Evolutionary conservation across 1,284 basidiomycete genomes (phyloP), one percentile per base, ranked within the genome.

Genomic region (Golubevia sp.): DNA sequence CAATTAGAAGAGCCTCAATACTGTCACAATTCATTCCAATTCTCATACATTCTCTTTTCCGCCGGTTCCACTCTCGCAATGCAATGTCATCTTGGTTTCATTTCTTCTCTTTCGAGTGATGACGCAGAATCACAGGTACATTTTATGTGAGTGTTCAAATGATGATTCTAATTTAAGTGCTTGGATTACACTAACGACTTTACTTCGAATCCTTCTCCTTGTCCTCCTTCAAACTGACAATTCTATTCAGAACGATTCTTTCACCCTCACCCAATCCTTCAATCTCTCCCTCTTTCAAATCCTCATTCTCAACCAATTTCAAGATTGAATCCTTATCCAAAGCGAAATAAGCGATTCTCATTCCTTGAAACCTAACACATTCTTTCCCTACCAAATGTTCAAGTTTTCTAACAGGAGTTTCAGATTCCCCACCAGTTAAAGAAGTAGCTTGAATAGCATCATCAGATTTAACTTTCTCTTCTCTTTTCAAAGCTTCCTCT

Each of bases 291-390:
- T n/a, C n/a, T n/a, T n/a, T n/a, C n/a, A n/a, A n/a, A n/a, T n/a
- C n/a, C n/a, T n/a, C n/a, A n/a, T n/a, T n/a, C n/a, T n/a, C n/a
- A n/a, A n/a, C n/a, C n/a, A n/a, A n/a, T n/a, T n/a, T n/a, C n/a
- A n/a, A n/a, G n/a, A n/a, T n/a, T n/a, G 30, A 50, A 44, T 72
- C 66, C 20, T 67, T 63, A 56, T 83, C 80, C 13, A 82, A 63
- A 0, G 77, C 71, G 71, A 83, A 83, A 73, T 83, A 83, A 15
- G 76, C 80, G 8, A 80, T 74, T 15, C 80, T 71, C 79, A 83
- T 82, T 34, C 73, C 80, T 61, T 83, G 80, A 68, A 83, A 83
- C 11, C 80, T 60, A 3, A 83, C 73, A 44, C 71, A 60, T 62
- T 83, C 80, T 58, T 78, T 77, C 54, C 80, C 80, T 18, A 78